phyloP scores from a whole-genome alignment of 495 filamentous ascomycete genomes.

The Aspergillus conjunctus region DNA sequence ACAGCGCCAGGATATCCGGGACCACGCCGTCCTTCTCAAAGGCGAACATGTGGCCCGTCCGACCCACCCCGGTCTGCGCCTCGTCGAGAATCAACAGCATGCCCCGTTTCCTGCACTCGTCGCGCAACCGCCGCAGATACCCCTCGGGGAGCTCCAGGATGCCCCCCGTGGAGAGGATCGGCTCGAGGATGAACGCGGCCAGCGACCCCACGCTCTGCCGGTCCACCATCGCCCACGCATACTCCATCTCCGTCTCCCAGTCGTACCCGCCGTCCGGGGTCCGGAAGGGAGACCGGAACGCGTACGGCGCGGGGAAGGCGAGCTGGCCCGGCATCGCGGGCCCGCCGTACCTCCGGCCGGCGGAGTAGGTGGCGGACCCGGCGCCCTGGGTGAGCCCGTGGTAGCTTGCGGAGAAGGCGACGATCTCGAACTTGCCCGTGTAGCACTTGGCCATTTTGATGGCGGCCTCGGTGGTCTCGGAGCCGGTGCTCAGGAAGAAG shows the following conservation, averaged over 20 bases:
- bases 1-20: slow-evolving; percentile 55
- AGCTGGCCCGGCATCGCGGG: slow-evolving; percentile 41
- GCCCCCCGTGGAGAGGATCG: slow-evolving; percentile 54
- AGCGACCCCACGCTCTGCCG: slow-evolving; percentile 55
- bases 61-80: slow-evolving; percentile 56
- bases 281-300: slow-evolving; percentile 55
- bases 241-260: slow-evolving; percentile 59
- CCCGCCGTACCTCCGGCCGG: slow-evolving; percentile 45
- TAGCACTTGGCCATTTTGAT: slow-evolving; percentile 59
- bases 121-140: slow-evolving; percentile 47
- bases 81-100: slow-evolving; percentile 61
- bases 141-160: slow-evolving; percentile 48
- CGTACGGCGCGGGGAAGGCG: slow-evolving; percentile 54
- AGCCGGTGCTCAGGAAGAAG: slow-evolving; percentile 57
- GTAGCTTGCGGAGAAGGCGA: slow-evolving; percentile 54
- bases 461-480: slow-evolving; percentile 57
- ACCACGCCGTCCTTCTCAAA: slow-evolving; percentile 50
- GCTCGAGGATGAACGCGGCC: slow-evolving; percentile 57
- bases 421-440: slow-evolving; percentile 60
- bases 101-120: slow-evolving; percentile 49
- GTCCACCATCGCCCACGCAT: slow-evolving; percentile 55
- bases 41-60: slow-evolving; percentile 54
- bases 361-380: slow-evolving; percentile 48
- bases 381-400: slow-evolving; percentile 55
- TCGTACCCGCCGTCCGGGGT: slow-evolving; percentile 55